phyloP scores from a whole-genome alignment of 2,329 filamentous ascomycete genomes.

The Coniochaeta ligniaria region DNA sequence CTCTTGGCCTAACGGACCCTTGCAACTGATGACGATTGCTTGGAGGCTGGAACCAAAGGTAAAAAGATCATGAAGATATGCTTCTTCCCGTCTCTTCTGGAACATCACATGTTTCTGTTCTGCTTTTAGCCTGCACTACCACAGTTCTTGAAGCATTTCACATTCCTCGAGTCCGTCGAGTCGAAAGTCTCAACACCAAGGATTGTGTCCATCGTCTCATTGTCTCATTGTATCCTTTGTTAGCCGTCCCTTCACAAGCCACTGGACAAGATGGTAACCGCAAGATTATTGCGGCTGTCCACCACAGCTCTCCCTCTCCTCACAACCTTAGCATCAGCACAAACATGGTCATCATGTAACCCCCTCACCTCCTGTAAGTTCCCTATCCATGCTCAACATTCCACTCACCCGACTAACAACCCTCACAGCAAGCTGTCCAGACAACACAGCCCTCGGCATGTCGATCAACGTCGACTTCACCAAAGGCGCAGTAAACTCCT shows the following conservation, averaged over 20 bases:
- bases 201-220: not conserved
- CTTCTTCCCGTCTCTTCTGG: not conserved
- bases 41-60: not conserved
- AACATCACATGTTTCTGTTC: not conserved
- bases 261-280: conserved; percentile 11
- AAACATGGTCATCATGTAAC: conserved; percentile 25
- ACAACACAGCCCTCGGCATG: conserved; percentile 75
- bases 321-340: conserved; percentile 15
- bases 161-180: not conserved
- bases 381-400: not conserved
- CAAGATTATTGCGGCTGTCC: conserved; percentile 11
- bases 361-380: conserved; percentile 19
- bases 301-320: conserved; percentile 12
- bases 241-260: not conserved
- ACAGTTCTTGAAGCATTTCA: not conserved
- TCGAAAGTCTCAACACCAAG: not conserved
- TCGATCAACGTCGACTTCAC: conserved; percentile 81
- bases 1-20: not conserved
- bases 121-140: not conserved
- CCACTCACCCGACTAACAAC: conserved; percentile 5
- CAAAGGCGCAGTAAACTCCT: conserved; percentile 69
- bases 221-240: not conserved
- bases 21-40: not conserved
- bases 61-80: not conserved
- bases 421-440: conserved; percentile 52